Percentiles rank a stretch among this genome's conserved stretches.
Conservation (phyloP, 805 yeast genomes). For the Scheffersomyces amazonensis region DNA sequence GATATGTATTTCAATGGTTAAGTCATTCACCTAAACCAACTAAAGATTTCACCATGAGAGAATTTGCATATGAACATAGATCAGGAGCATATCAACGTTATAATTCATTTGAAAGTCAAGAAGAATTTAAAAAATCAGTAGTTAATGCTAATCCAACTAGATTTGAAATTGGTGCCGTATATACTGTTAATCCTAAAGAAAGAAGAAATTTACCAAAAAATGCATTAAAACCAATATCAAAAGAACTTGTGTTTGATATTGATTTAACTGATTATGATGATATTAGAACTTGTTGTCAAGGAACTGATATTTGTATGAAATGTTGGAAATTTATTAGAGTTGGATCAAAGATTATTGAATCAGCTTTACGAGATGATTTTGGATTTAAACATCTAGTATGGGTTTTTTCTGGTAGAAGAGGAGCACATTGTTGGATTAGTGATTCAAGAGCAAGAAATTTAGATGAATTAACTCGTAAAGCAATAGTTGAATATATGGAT, state of each 20-base stretch:
- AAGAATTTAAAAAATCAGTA: constrained; percentile 78
- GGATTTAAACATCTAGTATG: constrained; percentile 84
- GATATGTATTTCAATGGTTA: constrained; percentile 81
- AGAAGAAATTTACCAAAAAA: constrained; percentile 72
- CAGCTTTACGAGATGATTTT: constrained; percentile 78
- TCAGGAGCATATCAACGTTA: constrained; percentile 90
- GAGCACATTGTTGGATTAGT: constrained; percentile 98
- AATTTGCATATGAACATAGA: constrained; percentile 86
- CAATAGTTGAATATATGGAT: constrained; percentile 82
- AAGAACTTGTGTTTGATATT: constrained; percentile 93
- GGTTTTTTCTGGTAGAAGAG: constrained; percentile 98
- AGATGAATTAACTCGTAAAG: constrained; percentile 70
- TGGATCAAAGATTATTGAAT: constrained; percentile 73
- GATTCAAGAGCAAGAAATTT: constrained; percentile 76
- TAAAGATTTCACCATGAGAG: constrained; percentile 81
- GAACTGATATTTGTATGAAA: constrained; percentile 77
- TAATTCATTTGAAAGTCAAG: constrained; percentile 63
- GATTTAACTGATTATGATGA: constrained; percentile 97
- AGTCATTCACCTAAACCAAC: constrained; percentile 78
- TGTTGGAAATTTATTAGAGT: constrained; percentile 93
- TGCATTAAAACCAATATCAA: constrained; percentile 75
- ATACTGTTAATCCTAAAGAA: constrained; percentile 82
- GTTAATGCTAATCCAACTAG: constrained; percentile 76
- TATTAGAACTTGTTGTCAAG: constrained; percentile 88
- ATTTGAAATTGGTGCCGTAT: constrained; percentile 93